Conservation (phyloP, 306 rosid species). For the Benincasa hispida region DNA sequence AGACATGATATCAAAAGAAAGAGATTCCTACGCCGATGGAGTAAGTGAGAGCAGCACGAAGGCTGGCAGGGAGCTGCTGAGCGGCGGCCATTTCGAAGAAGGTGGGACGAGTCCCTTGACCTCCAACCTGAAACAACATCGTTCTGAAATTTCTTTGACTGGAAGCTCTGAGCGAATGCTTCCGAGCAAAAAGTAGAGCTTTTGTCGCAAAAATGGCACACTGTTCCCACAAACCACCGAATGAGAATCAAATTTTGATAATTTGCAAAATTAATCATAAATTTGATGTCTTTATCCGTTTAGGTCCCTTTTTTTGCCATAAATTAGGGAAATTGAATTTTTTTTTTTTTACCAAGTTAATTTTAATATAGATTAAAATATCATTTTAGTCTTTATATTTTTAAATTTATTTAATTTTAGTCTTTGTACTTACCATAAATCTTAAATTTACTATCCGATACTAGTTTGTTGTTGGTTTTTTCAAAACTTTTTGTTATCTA, state of each 20-base stretch:
- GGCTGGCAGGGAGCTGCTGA: conserved; percentile 86
- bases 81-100: conserved; percentile 99
- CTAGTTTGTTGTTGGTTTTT: no score
- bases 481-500: no score
- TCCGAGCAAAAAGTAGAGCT: background rate
- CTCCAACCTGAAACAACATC: conserved; percentile 97
- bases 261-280: background rate
- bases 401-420: no score
- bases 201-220: background rate
- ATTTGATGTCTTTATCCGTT: background rate
- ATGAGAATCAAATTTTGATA: background rate
- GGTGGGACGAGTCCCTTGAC: conserved; percentile 93
- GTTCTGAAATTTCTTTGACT: background rate
- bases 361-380: no score
- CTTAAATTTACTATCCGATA: no score
- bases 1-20: background rate
- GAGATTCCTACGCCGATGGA: conserved; percentile 55
- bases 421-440: no score
- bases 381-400: no score
- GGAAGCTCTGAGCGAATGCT: background rate
- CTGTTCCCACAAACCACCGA: background rate
- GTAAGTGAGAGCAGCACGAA: conserved; percentile 80
- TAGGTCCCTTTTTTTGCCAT: no score
- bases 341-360: no score
- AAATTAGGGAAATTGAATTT: no score